Evolutionary conservation across 805 yeast species (phyloP).

Genomic region (Metschnikowia rubicola): DNA sequence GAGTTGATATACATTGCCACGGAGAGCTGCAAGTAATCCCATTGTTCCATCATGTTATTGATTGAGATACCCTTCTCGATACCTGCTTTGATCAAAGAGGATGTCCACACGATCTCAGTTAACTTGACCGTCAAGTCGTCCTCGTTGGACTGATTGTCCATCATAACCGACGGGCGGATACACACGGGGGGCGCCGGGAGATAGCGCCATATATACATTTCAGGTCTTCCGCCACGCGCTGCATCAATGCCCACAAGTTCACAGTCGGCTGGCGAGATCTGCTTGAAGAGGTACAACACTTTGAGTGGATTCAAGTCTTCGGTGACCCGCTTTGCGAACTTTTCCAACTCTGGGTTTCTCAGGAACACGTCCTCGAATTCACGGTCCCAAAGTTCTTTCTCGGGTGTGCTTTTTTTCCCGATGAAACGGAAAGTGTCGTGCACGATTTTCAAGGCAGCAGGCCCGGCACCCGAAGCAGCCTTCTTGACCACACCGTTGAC

Average conservation of each 20-base stretch:
- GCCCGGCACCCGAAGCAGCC: constrained; percentile 87
- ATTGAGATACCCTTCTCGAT: constrained; percentile 92
- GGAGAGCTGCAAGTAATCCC: constrained; percentile 95
- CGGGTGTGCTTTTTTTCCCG: constrained; percentile 84
- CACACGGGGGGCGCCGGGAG: constrained; percentile 99
- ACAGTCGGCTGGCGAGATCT: constrained; percentile 81
- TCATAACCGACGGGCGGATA: constrained; percentile 93
- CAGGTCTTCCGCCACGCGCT: constrained; percentile 86
- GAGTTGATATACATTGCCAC: constrained; percentile 99
- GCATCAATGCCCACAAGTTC: constrained; percentile 90
- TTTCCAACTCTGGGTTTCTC: constrained; percentile 83
- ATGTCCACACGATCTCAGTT: constrained; percentile 95
- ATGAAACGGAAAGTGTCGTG: constrained; percentile 96
- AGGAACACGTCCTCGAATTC: constrained; percentile 74
- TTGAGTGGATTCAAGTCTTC: constrained; percentile 94
- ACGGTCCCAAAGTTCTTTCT: constrained; percentile 80
- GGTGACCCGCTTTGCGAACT: constrained; percentile 78
- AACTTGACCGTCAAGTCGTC: constrained; percentile 95
- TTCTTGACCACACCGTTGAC: constrained; percentile 96
- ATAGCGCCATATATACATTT: constrained; percentile 94
- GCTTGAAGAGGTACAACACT: constrained; percentile 82
- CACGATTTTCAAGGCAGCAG: constrained; percentile 90
- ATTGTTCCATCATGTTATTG: constrained; percentile 93
- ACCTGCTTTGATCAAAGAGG: constrained; percentile 91
- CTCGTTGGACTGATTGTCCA: constrained; percentile 91